Evolutionary conservation across 768 basidiomycete species (phyloP), one percentile per base, ranked within the genome.

Genomic region (Boletus sensibilis): DNA sequence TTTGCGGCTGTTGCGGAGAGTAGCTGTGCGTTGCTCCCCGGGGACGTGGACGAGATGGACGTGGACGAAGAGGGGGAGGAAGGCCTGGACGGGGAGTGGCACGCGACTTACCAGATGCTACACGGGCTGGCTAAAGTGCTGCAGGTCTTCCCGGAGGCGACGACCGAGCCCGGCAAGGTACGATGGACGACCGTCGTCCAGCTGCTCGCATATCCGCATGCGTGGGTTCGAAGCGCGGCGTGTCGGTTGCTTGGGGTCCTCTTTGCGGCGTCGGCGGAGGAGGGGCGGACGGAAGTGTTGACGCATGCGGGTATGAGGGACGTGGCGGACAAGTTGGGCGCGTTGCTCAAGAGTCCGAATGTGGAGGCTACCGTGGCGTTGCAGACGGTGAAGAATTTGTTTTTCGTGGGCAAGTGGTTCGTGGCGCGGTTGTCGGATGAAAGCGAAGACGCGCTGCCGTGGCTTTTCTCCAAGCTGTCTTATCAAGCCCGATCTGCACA

Each of bases 391-490:
- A 98, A 97, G 76, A 93, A 98, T 64, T 71, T 98, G 25, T 93
- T 95, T 65, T 94, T 89, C 67, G 75, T 96, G n/a, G 92, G 91
- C 23, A 94, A 92, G 72, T 88, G 87, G 69, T 96, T 92, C 70
- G 56, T 29, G 79, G 76, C 56, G 72, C 77, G 38, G 25, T 11
- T 25, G 66, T 80, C 34, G 72, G 78, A 62, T 53, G 18, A 23
- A 47, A 57, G 59, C n/a, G n/a, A n/a, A n/a, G 79, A 87, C 62
- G 87, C 87, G 0, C 75, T 98, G 2, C 83, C 91, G 0, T 98
- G 96, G 94, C 73, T 99, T 34, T 98, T 98, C 78, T 94, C 94
- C 23, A 90, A 90, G 66, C 76, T 98, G 20, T 98, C 96, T 0
- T 95, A 90, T 70, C 89, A 94, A 66, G 82, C 87, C 11, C 83